Base-by-base conservation (phyloP, 2,329 filamentous ascomycete species). In the Endoconidiophora laricicola region DNA sequence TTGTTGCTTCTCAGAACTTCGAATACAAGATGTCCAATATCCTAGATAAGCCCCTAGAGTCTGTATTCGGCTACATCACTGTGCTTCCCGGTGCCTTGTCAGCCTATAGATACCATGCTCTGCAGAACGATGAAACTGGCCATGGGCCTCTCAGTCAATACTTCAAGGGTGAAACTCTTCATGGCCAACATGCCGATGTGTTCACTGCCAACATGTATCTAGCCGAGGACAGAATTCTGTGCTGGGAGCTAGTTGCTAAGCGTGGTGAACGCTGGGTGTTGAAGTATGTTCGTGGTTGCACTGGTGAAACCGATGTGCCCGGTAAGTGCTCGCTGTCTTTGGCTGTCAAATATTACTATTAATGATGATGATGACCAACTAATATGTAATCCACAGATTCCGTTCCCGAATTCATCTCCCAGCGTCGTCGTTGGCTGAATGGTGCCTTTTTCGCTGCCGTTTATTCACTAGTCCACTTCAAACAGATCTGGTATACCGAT, bases 21-120 rank as follows among this genome's bases (percentile, higher is more conserved):
- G 91, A 98, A 69, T 98, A 98, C 71, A 98, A 98, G 66, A 95
- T 98, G 86, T 94, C 87, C 39, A 98, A 98, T 59, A 98, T 98
- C 59, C 72, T 98, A 23, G 91, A 98, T 63, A 98, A 98, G 65
- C 91, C 91, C 0, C 70, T 98, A 2, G 91, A 98, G 63, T 94
- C 86, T 0, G 90, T 94, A 0, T 98, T 98, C 63, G 91, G 91
- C 2, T 98, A 96, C 62, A 98, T 98, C 58, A 96, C 90, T 4
- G 91, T 98, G 58, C 69, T 98, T 56, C 93, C 91, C 0, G 93
- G 91, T 65, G 91, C 91, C 0, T 74, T 98, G 48, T 94, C 86
- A 61, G 91, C 91, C 1, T 98, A 98, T 63, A 78, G 93, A 40
- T 98, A 94, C 64, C 86, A 95, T 58, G 91, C 91, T 2, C 68